These are phyloP conservation scores for Fusarium sp. DNA, from an alignment of 2,329 filamentous ascomycete species.

Conservation along the genomic window DNA sequence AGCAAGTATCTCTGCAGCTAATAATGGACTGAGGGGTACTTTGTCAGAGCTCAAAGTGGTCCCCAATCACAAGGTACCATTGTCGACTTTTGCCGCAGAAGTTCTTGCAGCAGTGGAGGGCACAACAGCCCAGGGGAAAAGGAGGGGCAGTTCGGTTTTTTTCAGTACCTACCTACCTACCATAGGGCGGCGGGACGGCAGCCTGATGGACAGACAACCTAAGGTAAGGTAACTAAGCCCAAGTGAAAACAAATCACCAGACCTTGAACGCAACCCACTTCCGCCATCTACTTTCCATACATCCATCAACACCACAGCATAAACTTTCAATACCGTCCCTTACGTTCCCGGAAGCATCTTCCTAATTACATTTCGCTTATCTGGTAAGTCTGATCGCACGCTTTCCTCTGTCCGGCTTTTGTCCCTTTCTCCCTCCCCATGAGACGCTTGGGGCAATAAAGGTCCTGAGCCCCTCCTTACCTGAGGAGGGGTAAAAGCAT, in stretches of 20 bases:
- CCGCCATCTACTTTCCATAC: conserved; percentile 20
- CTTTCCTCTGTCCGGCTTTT: neutral
- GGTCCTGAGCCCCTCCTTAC: conserved; percentile 29
- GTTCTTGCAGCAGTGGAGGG: conserved; percentile 7
- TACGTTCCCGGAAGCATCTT: conserved; percentile 9
- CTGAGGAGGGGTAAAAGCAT: conserved; percentile 36
- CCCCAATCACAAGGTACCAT: conserved; percentile 35
- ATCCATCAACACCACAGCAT: conserved; percentile 27
- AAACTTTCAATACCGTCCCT: conserved; percentile 7
- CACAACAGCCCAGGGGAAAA: conserved; percentile 31
- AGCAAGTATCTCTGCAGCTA: conserved; percentile 22
- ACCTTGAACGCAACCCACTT: conserved; percentile 39
- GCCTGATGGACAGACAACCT: conserved; percentile 17
- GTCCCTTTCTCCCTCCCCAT: neutral
- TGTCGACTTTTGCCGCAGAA: conserved; percentile 20
- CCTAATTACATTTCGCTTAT: conserved; percentile 28
- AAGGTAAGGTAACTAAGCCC: conserved; percentile 14
- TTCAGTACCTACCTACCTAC: neutral
- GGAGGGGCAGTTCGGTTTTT: conserved; percentile 40
- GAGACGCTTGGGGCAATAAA: conserved; percentile 17
- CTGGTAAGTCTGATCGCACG: conserved; percentile 26
- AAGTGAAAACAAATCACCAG: conserved; percentile 42
- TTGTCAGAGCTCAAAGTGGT: neutral
- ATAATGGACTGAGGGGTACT: conserved; percentile 22
- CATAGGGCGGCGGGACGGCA: conserved; percentile 24